Percentiles rank a stretch among this genome's conserved stretches.
Evolutionary conservation across 306 rosid genomes (phyloP).

Genomic region (Sphenostylis stenocarpa): DNA sequence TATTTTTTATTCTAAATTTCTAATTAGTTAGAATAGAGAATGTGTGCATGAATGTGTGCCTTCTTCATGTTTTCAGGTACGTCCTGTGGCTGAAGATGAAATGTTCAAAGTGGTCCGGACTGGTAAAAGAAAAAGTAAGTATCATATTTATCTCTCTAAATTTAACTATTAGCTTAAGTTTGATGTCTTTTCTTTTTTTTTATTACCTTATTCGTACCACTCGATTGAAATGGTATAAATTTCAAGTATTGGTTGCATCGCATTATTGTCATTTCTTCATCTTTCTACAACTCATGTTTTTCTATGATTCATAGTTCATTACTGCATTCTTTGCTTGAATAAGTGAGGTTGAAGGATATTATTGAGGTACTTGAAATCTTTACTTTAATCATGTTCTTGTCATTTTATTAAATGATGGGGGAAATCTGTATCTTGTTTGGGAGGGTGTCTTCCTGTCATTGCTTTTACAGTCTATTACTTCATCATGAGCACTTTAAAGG

Average conservation of each 20-base stretch:
- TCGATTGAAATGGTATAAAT: background rate
- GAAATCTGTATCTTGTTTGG: background rate
- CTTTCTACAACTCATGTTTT: background rate
- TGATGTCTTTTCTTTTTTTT: background rate
- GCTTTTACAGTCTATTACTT: background rate
- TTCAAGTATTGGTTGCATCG: background rate
- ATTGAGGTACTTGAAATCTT: background rate
- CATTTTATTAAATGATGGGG: background rate
- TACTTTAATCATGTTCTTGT: background rate
- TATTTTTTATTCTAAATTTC: no score
- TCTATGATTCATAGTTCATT: background rate
- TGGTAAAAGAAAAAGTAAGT: slow-evolving; percentile 88
- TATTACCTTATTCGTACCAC: background rate
- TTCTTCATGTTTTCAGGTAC: slow-evolving; percentile 55
- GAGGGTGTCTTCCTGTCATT: background rate
- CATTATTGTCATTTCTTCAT: background rate
- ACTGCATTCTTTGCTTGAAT: background rate
- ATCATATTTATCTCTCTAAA: background rate
- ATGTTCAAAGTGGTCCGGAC: slow-evolving; percentile 90
- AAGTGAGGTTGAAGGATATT: background rate
- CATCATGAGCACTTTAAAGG: background rate
- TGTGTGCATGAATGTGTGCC: background rate
- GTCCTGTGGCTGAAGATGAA: slow-evolving; percentile 96
- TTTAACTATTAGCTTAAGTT: background rate
- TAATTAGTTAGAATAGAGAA: no score